Base-by-base conservation (phyloP, 2,329 filamentous ascomycete species). In the Stachybotrys echinatus region DNA sequence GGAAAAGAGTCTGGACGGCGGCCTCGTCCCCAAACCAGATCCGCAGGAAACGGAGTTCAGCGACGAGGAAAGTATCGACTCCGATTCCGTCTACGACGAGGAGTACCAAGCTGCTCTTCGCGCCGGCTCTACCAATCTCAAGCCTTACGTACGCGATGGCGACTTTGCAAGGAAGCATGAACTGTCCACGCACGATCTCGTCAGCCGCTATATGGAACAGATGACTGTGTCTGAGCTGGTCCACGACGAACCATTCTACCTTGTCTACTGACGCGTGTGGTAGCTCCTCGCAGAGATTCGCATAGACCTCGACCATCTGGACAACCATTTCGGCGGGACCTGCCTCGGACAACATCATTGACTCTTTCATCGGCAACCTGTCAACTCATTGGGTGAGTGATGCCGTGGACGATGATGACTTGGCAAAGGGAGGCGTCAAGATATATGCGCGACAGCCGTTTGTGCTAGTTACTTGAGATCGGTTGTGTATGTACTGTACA, bases 111-210 rank as follows among this genome's bases (percentile, higher is more conserved):
- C 48, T 12, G 40, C 42, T 3, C 23, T 61, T 3, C 52, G 57
- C 4, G 47, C 37, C 3, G 51, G 48, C 17, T 61, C 63, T 40
- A 47, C 48, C 8, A 47, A 55, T 23, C 55, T 58, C 2, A 58
- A 57, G 8, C 51, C 56, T 1, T 52, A 56, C 8, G 47, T 50
- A 4, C 54, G 48, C 23, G 57, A 64, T 31, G 51, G 62, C 2
- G 60, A 61, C 40, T 63, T 62, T 52, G 61, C 62, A 0, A 50
- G 60, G 3, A 64, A 65, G 40, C 60, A 65, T 22, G 50, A 54
- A 1, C 23, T 62, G 0, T 54, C 58, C 0, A 64, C 60, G 0
- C 45, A 52, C 23, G 54, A 62, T 5, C 50, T 64, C 3, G 47
- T 61, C 12, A 55, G 50, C 1, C 58, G 58, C n/a, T 57, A 59